Evolutionary conservation across 2,329 filamentous ascomycete genomes (phyloP), one percentile per base, ranked within the genome.

Genomic region (Pseudopithomyces chartarum): DNA sequence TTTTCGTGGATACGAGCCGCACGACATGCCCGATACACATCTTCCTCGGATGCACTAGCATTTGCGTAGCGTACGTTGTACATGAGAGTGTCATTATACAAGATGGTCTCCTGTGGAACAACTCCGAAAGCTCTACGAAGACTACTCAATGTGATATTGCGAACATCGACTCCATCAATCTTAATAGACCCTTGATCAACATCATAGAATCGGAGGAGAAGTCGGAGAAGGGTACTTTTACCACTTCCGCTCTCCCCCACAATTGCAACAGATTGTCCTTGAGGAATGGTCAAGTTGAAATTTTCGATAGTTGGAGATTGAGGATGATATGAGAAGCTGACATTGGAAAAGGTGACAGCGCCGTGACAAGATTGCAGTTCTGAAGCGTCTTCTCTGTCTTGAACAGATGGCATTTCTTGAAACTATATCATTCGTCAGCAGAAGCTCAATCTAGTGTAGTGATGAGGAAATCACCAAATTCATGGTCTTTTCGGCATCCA

Each of bases 41-140:
- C 83, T 13, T 81, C 80, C 36, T 85, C 80, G 0, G 81, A 84
- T 0, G 86, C 85, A 15, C 79, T 76, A 1, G 83, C 79, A 8
- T 80, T 80, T 1, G 84, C 84, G 68, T 89, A 89, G 2, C 80
- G 79, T 23, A 89, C 71, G 65, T 89, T 89, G 20, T 87, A 82
- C 68, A 87, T 78, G 29, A 89, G 79, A 1, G 83, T 83, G 15
- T 80, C 78, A 65, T 88, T 86, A 75, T 89, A 88, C 5, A 89
- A 73, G 0, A 81, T 76, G 0, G 85, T 82, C 56, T 86, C 83
- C 69, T 89, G 84, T 1, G 86, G 86, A 0, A 88, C 86, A n/a
- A 87, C 79, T n/a, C 85, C 85, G 42, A 89, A 80, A 11, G 78
- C 75, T 13, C 82, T 78, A 12, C 86, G 79, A 4, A 88, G 75